Conservation (phyloP, 2,329 filamentous ascomycete species). For the Fusarium annulatum region DNA sequence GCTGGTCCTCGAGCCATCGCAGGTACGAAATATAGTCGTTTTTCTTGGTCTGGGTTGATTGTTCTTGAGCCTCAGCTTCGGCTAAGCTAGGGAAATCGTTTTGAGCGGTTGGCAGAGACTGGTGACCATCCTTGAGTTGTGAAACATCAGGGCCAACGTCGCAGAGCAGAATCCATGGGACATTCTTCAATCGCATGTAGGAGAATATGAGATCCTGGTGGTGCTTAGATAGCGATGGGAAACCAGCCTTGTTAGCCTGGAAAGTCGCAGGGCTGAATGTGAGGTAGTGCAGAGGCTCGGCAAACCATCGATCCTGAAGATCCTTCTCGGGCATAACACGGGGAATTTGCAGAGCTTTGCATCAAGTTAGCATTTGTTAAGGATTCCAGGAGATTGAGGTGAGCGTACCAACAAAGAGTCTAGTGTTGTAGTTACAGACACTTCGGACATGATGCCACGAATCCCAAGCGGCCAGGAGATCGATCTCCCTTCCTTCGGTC, state of each 20-base stretch:
- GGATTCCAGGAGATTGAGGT: no score
- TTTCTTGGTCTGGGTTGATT: constrained; percentile 31
- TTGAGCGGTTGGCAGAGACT: constrained; percentile 50
- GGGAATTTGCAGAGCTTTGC: constrained; percentile 66
- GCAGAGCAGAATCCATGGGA: constrained; percentile 72
- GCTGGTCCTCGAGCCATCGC: constrained; percentile 83
- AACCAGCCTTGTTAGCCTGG: constrained; percentile 68
- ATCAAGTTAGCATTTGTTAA: neutral
- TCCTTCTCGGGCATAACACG: constrained; percentile 67
- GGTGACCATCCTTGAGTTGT: constrained; percentile 42
- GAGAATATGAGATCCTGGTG: constrained; percentile 71
- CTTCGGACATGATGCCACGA: constrained; percentile 90
- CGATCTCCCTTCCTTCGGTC: constrained; percentile 61
- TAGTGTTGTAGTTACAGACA: constrained; percentile 84
- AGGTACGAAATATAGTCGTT: constrained; percentile 78
- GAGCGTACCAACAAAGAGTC: constrained; percentile 84
- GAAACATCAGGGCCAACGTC: constrained; percentile 65
- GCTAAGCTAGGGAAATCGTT: constrained; percentile 76
- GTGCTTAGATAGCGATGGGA: constrained; percentile 68
- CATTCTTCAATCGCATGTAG: constrained; percentile 73
- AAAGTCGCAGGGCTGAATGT: constrained; percentile 66
- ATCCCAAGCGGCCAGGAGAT: constrained; percentile 88
- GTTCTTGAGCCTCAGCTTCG: constrained; percentile 64
- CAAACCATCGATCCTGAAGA: constrained; percentile 75
- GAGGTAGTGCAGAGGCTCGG: constrained; percentile 73